Conservation (phyloP, 805 yeast genomes). For the Yarrowia alimentaria region DNA sequence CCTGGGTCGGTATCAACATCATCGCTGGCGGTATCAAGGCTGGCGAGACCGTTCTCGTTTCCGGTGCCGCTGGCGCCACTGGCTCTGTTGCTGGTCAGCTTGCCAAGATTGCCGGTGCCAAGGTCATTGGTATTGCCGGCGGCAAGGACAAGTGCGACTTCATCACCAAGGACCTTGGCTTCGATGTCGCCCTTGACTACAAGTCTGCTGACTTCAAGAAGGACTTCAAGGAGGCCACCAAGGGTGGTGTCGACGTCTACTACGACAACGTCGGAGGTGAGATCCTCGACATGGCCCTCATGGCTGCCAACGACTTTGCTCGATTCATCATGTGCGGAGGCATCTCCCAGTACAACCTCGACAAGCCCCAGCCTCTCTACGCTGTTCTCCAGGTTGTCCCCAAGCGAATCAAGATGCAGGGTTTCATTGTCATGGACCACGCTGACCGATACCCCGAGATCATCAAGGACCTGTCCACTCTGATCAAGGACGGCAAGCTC, state of each 20-base stretch:
- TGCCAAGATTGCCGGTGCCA: conserved; percentile 62
- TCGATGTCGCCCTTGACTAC: conserved; percentile 60
- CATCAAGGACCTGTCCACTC: conserved; percentile 21
- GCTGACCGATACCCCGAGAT: conserved; percentile 15
- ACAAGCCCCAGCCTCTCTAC: conserved; percentile 19
- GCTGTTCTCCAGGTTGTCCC: conserved; percentile 1
- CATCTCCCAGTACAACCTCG: conserved; percentile 27
- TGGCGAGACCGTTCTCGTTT: conserved; percentile 71
- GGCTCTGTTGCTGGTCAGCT: conserved; percentile 73
- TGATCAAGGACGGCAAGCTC: conserved; percentile 9
- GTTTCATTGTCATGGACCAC: conserved; percentile 28
- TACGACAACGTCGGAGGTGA: conserved; percentile 42
- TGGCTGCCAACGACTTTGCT: conserved; percentile 25
- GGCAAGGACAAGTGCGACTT: conserved; percentile 64
- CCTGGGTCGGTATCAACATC: conserved; percentile 64
- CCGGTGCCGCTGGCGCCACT: conserved; percentile 97
- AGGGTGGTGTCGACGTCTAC: conserved; percentile 40
- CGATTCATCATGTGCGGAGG: conserved; percentile 29
- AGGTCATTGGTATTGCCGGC: conserved; percentile 82
- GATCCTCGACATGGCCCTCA: conserved; percentile 28
- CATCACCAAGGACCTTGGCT: conserved; percentile 67
- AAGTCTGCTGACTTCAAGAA: conserved; percentile 37
- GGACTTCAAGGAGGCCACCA: conserved; percentile 38
- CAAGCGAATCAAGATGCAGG: conserved; percentile 28
- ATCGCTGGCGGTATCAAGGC: conserved; percentile 58